These are phyloP conservation scores for Fusarium odoratissimum DNA, from an alignment of 2,329 filamentous ascomycete genomes.

Conservation along the genomic window DNA sequence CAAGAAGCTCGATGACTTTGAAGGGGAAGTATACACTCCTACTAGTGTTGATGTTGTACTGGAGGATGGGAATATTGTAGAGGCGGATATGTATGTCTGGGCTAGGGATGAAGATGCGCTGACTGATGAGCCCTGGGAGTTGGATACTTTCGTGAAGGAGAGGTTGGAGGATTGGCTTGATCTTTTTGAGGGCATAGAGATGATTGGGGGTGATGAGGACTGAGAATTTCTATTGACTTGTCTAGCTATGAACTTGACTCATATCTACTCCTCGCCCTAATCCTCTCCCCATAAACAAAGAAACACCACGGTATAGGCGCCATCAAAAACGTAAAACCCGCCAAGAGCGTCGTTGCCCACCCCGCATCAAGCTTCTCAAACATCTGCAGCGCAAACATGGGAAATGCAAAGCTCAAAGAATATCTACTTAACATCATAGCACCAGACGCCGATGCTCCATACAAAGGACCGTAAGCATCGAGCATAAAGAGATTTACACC, in stretches of 20 bases:
- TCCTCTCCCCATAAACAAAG: slow-evolving; percentile 6
- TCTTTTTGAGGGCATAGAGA: neutral
- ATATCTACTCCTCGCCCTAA: slow-evolving; percentile 23
- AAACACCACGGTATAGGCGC: slow-evolving; percentile 35
- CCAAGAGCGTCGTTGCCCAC: slow-evolving; percentile 25
- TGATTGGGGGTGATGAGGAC: rapidly evolving
- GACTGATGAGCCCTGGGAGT: slow-evolving; percentile 38
- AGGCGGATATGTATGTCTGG: slow-evolving; percentile 51
- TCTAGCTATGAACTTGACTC: slow-evolving; percentile 6
- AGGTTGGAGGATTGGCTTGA: neutral
- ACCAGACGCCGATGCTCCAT: slow-evolving; percentile 23
- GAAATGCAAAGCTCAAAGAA: slow-evolving; percentile 23
- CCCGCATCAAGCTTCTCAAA: slow-evolving; percentile 18
- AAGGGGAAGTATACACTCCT: slow-evolving; percentile 43
- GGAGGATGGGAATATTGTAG: slow-evolving; percentile 20
- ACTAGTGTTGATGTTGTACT: slow-evolving; percentile 18
- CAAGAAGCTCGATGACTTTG: slow-evolving; percentile 50
- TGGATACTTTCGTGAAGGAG: slow-evolving; percentile 6
- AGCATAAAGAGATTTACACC: slow-evolving; percentile 29
- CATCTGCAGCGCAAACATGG: slow-evolving; percentile 28
- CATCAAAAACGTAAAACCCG: slow-evolving; percentile 3
- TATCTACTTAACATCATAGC: slow-evolving; percentile 33
- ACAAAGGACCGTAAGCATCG: slow-evolving; percentile 22
- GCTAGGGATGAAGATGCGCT: slow-evolving; percentile 30
- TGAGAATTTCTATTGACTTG: neutral